Conservation (phyloP, 805 yeast species). For the Ogataea corticis region DNA sequence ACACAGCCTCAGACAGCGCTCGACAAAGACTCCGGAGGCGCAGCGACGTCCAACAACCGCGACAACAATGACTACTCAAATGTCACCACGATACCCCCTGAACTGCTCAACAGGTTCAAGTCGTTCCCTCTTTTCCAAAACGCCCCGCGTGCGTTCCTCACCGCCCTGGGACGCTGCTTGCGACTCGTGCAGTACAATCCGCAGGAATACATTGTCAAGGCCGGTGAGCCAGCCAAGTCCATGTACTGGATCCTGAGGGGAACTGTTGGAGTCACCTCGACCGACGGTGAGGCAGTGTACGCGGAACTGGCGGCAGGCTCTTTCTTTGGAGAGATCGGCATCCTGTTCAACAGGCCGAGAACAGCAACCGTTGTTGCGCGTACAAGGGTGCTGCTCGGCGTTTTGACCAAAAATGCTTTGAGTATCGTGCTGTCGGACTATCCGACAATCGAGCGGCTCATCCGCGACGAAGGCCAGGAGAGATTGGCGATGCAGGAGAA, state of each 20-base stretch:
- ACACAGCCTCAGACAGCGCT: background rate
- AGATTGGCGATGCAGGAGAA: slow-evolving; percentile 70
- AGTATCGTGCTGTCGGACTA: slow-evolving; percentile 58
- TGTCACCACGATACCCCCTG: slow-evolving; percentile 46
- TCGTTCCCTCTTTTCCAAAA: slow-evolving; percentile 64
- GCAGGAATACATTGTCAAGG: slow-evolving; percentile 66
- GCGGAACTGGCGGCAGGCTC: slow-evolving; percentile 71
- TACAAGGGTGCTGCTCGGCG: slow-evolving; percentile 65
- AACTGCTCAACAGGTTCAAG: slow-evolving; percentile 51
- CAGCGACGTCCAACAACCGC: slow-evolving; percentile 17
- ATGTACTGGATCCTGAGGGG: slow-evolving; percentile 84
- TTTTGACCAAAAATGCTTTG: slow-evolving; percentile 63
- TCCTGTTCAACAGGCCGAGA: slow-evolving; percentile 70
- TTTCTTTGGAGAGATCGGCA: slow-evolving; percentile 80
- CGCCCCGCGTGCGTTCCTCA: slow-evolving; percentile 67
- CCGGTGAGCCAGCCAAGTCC: slow-evolving; percentile 71
- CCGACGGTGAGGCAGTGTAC: slow-evolving; percentile 74
- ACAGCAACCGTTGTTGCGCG: slow-evolving; percentile 78
- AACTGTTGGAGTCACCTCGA: slow-evolving; percentile 70
- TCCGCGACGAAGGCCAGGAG: slow-evolving; percentile 79
- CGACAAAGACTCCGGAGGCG: slow-evolving; percentile 13
- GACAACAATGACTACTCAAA: slow-evolving; percentile 24
- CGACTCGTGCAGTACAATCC: slow-evolving; percentile 63
- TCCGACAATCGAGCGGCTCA: slow-evolving; percentile 65
- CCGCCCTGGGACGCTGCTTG: slow-evolving; percentile 57